Evolutionary conservation across 2,329 filamentous ascomycete genomes (phyloP), one percentile per base, ranked within the genome.

Genomic region (Pezicula radicicola): DNA sequence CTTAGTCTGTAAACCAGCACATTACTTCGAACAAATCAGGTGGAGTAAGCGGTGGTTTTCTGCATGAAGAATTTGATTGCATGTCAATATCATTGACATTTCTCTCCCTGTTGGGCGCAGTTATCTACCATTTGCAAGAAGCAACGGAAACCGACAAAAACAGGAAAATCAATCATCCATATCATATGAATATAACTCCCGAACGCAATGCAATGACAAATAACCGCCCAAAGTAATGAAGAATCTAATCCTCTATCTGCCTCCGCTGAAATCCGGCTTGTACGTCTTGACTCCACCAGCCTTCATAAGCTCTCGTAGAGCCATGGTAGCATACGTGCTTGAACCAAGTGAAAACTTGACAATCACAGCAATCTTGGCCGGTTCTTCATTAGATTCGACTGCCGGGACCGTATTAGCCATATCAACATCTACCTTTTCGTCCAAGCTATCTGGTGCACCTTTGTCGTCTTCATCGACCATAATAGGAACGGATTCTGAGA

Each of bases 281-380:
- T 79, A 88, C 7, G 77, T 75, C 62, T 75, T 75, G 5, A 84
- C 74, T 12, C 83, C 85, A 2, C 84, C 64, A 58, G 83, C 84
- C 63, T 84, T 87, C 76, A 90, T 91, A 55, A 95, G 70, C 70
- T 95, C 90, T 49, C 90, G 75, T 58, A 95, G 67, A 12, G 88
- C 88, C 76, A 95, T 89, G 0, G 90, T 95, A 0, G 90, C 90
- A 71, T 95, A 95, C 64, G 90, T 87, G 64, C 88, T 91, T 46
- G 85, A 84, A 1, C 84, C 87, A 27, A 95, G 76, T 66, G 90
- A 85, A 70, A 95, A 81, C 66, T 84, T 90, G 60, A 94, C 68
- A 25, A 89, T 71, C 0, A 91, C 77, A 1, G 85, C 89, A 16
- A 89, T 72, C 63, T 87, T 86, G 47, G 55, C 46, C 51, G 49